These are phyloP conservation scores for Lipomyces japonicus DNA, from an alignment of 805 yeast species.

Conservation along the genomic window DNA sequence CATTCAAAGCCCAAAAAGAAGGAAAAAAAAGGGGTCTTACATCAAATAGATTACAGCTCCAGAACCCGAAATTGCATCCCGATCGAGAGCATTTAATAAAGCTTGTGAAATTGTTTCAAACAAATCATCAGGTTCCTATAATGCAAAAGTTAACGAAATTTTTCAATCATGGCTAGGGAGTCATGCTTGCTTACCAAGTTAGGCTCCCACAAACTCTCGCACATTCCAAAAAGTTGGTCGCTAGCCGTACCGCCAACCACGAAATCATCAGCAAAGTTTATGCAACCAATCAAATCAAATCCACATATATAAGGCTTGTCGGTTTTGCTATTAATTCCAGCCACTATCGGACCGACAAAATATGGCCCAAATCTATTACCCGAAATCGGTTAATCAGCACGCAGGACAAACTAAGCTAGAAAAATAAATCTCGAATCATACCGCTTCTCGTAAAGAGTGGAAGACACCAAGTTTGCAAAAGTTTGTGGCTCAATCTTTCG, in stretches of 20 bases:
- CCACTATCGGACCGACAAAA: slow-evolving; percentile 94
- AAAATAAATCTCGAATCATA: slow-evolving; percentile 37
- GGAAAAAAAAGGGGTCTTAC: slow-evolving; percentile 4
- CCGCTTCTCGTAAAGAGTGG: slow-evolving; percentile 84
- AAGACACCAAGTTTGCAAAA: slow-evolving; percentile 86
- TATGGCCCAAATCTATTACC: slow-evolving; percentile 69
- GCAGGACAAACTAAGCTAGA: not conserved
- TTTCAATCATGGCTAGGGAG: not conserved
- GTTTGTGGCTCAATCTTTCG: slow-evolving; percentile 88
- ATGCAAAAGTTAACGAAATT: not conserved
- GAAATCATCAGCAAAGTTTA: slow-evolving; percentile 90
- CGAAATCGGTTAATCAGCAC: slow-evolving; percentile 5
- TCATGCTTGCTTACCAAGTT: slow-evolving; percentile 43
- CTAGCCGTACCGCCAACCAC: slow-evolving; percentile 93
- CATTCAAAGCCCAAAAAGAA: not conserved
- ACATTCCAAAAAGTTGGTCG: slow-evolving; percentile 98
- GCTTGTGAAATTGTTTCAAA: slow-evolving; percentile 96
- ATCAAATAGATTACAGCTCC: slow-evolving; percentile 93
- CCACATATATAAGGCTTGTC: slow-evolving; percentile 89
- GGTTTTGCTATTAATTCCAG: slow-evolving; percentile 83
- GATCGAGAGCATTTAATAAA: slow-evolving; percentile 86
- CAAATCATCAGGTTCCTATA: slow-evolving; percentile 77
- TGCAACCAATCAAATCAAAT: slow-evolving; percentile 94
- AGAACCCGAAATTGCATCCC: slow-evolving; percentile 98
- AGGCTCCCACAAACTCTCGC: slow-evolving; percentile 94